Evolutionary conservation across 2,329 filamentous ascomycete species (phyloP), one percentile per base, ranked within the genome.

Genomic region (Pestalotiopsis sp.): DNA sequence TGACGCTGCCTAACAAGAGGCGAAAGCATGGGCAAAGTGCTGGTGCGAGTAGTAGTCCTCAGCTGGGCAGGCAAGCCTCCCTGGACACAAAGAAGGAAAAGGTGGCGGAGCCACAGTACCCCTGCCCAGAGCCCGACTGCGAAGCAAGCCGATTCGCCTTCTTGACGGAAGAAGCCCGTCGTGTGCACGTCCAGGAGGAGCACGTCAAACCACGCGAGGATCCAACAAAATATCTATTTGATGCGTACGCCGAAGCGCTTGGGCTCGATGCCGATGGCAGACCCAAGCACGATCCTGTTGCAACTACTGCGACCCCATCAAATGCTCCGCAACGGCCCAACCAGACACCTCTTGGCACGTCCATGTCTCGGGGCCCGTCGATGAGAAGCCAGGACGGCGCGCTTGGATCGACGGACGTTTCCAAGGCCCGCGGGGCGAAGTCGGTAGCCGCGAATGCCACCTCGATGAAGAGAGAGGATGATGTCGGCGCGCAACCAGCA

Each of bases 101-200:
- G 70, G 76, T 80, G 1, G 72, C 80, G 31, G 85, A 83, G 73
- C 81, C 84, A 1, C 74, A 83, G 2, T 82, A 86, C 66, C 72
- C 81, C 27, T 91, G 89, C 76, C 79, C 83, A 23, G 87, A 90
- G 64, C 72, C 80, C 2, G 84, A 85, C 41, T 91, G 89, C 72
- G 87, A 89, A 36, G 81, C 81, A 71, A 82, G 84, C 9, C 76
- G 74, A 2, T 78, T 81, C 13, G 85, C 83, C 0, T 91, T 90
- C 72, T 74, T 83, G 2, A 87, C 79, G 6, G 86, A 90, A 70
- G 86, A 90, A 71, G 83, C 84, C 13, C 80, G 85, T 63, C 83
- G 84, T 67, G 75, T 78, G 12, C 89, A 91, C 73, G 78, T 84
- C 7, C 81, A 87, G n/a, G 86, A 90, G 68, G 88, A 90, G 75